Evolutionary conservation across 2,329 filamentous ascomycete species (phyloP), one percentile per base, ranked within the genome.

Genomic region (Microcyclospora tardicrescens): DNA sequence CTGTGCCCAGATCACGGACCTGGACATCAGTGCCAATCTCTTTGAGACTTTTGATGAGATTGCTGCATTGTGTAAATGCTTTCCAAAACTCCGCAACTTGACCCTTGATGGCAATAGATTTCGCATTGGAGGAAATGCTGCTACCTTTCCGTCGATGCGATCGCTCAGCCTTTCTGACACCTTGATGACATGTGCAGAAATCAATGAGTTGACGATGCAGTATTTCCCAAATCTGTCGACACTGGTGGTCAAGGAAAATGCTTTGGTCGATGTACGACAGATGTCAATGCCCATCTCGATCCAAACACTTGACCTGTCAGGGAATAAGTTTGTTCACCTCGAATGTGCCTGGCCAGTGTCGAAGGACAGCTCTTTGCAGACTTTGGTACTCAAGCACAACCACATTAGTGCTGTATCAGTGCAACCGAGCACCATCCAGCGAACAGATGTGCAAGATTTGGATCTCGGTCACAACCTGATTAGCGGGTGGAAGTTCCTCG

Each of bases 21-120:
- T 96, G 34, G 87, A 95, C 55, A 60, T 98, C 32, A 86, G 86
- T 54, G 74, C 84, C 36, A 96, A 93, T 57, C 59, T 94, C 28
- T 77, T 96, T 51, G 75, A 78, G 39, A 64, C 63, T 10, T 73
- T 87, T 58, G 63, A 63, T 2, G 75, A 82, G 16, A 70, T 94
- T 9, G 70, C 75, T 13, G 67, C 72, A 2, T 81, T 96, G 30
- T 91, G 84, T 56, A 64, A 64, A 6, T 73, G 81, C 46, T 64
- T 96, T 28, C 68, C 71, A n/a, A 66, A 67, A 14, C 57, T 96
- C 46, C 73, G 65, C 40, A 45, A 39, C 19, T 31, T 58, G 28
- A 48, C 45, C 8, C 36, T 57, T 5, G 46, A 54, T 61, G 82
- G 83, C 12, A 93, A 91, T 54, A 79, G 84, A 2, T 76, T 85